These are phyloP conservation scores for Aegilops bicornis DNA, from an alignment of 176 grass and related monocot genomes.

Conservation along the genomic window DNA sequence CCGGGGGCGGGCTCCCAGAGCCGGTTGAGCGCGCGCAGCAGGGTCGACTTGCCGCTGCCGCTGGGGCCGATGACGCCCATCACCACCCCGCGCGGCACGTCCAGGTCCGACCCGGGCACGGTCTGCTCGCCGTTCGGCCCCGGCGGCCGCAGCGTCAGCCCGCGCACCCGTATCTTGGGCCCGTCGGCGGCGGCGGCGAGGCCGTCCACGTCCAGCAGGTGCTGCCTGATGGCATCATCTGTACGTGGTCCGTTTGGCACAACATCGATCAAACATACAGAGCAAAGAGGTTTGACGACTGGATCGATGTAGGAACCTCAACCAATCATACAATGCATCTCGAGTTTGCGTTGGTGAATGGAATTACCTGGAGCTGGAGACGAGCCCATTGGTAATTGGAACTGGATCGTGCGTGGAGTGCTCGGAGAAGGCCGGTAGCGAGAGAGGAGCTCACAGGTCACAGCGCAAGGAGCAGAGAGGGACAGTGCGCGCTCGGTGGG, in stretches of 20 bases:
- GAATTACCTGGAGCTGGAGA: no score
- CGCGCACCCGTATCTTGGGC: slow-evolving; percentile 66
- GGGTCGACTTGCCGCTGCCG: slow-evolving; percentile 96
- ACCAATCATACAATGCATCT: no score
- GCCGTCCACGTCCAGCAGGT: slow-evolving; percentile 43
- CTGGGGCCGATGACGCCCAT: slow-evolving; percentile 92
- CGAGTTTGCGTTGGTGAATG: no score
- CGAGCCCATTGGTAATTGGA: no score
- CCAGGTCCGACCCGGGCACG: slow-evolving; percentile 54
- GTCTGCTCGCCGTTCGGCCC: slow-evolving; percentile 60
- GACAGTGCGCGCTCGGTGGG: no score
- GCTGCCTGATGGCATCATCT: slow-evolving; percentile 55
- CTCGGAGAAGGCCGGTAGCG: no score
- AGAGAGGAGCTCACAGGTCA: no score
- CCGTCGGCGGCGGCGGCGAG: no score
- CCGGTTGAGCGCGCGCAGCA: slow-evolving; percentile 89
- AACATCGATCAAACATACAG: neutral
- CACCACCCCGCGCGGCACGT: slow-evolving; percentile 66
- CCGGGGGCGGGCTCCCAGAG: slow-evolving; percentile 75
- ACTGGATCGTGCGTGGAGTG: no score
- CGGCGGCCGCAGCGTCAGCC: slow-evolving; percentile 48
- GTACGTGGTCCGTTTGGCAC: neutral
- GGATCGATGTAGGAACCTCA: no score
- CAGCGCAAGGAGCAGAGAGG: no score
- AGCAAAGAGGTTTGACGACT: neutral